Conservation (phyloP, 169 alveolate genomes). For the Plasmodium vivax region DNA sequence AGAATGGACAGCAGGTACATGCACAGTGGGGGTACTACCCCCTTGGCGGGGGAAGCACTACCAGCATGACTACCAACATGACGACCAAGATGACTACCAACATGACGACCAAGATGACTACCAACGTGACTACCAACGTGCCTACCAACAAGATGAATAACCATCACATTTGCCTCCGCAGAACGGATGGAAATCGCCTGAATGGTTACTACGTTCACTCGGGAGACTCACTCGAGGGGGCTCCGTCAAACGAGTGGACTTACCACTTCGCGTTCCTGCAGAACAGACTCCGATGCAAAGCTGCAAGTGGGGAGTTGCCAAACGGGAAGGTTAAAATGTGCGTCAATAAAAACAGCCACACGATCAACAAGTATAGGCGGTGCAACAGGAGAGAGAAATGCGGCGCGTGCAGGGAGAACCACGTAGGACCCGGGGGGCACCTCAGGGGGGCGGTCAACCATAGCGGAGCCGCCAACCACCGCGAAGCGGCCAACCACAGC, state of each 20-base stretch:
- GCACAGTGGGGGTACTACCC: not conserved
- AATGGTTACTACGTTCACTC: not conserved
- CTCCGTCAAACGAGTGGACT: not conserved
- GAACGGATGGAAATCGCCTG: not conserved
- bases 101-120: too few species aligned
- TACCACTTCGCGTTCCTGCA: not conserved
- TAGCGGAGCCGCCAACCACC: not conserved
- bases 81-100: not conserved
- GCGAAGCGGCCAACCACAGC: not conserved
- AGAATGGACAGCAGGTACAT: not conserved
- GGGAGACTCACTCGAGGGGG: not conserved
- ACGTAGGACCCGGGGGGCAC: not conserved
- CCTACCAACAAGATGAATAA: not conserved
- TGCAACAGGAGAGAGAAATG: not conserved
- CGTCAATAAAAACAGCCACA: conserved; percentile 11
- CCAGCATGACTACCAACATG: not conserved
- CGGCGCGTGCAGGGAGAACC: not conserved
- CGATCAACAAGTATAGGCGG: not conserved
- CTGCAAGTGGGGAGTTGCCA: not conserved
- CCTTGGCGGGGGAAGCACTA: not conserved
- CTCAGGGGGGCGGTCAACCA: not conserved
- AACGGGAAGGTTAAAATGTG: not conserved
- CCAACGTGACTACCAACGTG: too few species aligned
- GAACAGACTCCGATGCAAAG: not conserved
- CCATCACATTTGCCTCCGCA: not conserved